phyloP scores from a whole-genome alignment of 257 asterid species.

The Capsicum chinense region DNA sequence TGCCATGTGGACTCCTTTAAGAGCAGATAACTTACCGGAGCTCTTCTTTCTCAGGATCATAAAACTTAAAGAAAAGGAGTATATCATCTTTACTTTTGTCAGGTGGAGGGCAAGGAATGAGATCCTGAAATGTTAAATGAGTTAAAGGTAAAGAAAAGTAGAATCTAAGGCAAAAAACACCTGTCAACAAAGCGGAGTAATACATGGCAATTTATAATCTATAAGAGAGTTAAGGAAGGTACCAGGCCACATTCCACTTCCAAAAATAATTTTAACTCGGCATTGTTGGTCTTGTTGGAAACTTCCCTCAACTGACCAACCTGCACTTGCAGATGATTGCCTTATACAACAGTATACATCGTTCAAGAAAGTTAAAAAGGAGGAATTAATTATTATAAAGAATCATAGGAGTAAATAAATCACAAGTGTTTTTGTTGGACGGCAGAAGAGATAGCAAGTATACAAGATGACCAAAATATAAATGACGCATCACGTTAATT shows the following conservation, averaged over 20 bases:
- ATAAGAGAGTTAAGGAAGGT: conserved; percentile 32
- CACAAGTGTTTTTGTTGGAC: not conserved
- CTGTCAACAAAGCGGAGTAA: conserved; percentile 5
- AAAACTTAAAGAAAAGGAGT: conserved; percentile 85
- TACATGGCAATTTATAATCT: not conserved
- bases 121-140: conserved; percentile 56
- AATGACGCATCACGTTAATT: not conserved
- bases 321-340: conserved; percentile 46
- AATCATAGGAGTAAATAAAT: conserved; percentile 3
- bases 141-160: conserved; percentile 23
- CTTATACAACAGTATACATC: not conserved
- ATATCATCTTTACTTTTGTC: conserved; percentile 82
- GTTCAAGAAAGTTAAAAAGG: not conserved
- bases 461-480: conserved; percentile 7
- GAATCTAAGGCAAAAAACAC: conserved; percentile 20
- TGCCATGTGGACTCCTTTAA: not conserved
- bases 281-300: conserved; percentile 75
- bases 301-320: conserved; percentile 91
- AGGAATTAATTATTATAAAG: conserved; percentile 10
- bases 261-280: conserved; percentile 85
- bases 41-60: conserved; percentile 91
- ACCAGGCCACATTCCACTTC: conserved; percentile 84
- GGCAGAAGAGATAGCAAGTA: not conserved
- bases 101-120: conserved; percentile 67
- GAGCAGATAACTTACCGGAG: conserved; percentile 57